Conservation (phyloP, 2,329 filamentous ascomycete species). For the Trichoderma polysporum region DNA sequence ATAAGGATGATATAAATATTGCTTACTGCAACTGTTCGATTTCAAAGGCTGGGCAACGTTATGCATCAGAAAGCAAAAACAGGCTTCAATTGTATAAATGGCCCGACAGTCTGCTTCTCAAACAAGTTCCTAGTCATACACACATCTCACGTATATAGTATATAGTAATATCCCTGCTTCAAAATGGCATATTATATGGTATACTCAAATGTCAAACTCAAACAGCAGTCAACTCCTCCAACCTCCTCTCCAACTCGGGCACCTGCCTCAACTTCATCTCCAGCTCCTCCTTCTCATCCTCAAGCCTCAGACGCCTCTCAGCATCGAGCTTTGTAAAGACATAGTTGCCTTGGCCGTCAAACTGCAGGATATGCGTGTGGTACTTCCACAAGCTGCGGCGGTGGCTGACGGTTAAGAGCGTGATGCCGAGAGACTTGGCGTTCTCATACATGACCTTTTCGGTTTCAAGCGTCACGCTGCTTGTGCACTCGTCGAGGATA, state of each 20-base stretch:
- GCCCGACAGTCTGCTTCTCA: not conserved
- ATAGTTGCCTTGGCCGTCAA: slow-evolving; percentile 89
- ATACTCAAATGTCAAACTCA: slow-evolving; percentile 10
- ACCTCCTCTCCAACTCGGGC: slow-evolving; percentile 81
- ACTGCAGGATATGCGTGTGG: slow-evolving; percentile 90
- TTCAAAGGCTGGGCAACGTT: not conserved
- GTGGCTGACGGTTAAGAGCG: slow-evolving; percentile 95
- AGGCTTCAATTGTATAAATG: not conserved
- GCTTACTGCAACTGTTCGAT: not conserved
- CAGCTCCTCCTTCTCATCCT: slow-evolving; percentile 95
- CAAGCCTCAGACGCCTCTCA: slow-evolving; percentile 76
- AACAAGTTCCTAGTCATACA: slow-evolving; percentile 6
- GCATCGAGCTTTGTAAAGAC: slow-evolving; percentile 90
- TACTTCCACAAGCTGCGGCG: slow-evolving; percentile 93
- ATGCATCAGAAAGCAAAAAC: not conserved
- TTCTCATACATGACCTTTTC: slow-evolving; percentile 97
- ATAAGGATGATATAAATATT: no score
- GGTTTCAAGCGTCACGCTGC: slow-evolving; percentile 89
- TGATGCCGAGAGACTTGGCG: slow-evolving; percentile 86
- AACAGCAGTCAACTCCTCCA: slow-evolving; percentile 68
- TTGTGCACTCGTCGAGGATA: slow-evolving; percentile 96
- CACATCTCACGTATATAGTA: not conserved
- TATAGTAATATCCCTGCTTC: not conserved
- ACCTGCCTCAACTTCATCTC: slow-evolving; percentile 82
- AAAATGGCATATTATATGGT: not conserved